phyloP scores from a whole-genome alignment of 345 rosid genomes.

The Limnanthes douglasii region DNA sequence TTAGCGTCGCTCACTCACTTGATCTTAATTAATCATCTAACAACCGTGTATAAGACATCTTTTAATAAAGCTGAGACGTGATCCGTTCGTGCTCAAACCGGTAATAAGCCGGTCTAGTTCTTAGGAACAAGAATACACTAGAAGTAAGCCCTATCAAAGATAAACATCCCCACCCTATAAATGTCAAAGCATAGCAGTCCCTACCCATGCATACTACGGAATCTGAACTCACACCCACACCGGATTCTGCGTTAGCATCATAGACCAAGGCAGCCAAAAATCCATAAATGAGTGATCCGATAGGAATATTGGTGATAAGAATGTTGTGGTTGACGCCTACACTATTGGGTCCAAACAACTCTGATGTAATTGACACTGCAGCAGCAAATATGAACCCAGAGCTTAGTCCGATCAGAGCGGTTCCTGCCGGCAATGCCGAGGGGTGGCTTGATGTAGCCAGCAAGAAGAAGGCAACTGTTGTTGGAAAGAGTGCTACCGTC shows the following conservation, averaged over 20 bases:
- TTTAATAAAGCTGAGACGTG: conserved; percentile 10
- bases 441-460: conserved; percentile 36
- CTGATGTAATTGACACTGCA: conserved; percentile 86
- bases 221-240: conserved; percentile 2
- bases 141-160: conserved; percentile 54
- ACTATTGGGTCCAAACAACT: conserved; percentile 84
- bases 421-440: conserved; percentile 38
- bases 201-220: conserved; percentile 63
- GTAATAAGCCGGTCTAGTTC: conserved; percentile 75
- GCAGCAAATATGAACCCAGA: conserved; percentile 95
- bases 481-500: conserved; percentile 62
- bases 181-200: conserved; percentile 63
- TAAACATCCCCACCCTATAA: conserved; percentile 83
- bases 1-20: not conserved
- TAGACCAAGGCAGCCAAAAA: conserved; percentile 71
- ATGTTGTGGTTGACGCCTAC: conserved; percentile 93
- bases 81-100: conserved; percentile 52
- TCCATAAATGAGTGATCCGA: conserved; percentile 81
- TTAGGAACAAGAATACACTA: conserved; percentile 53
- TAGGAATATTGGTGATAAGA: conserved; percentile 78
- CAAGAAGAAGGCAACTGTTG: conserved; percentile 69
- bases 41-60: not conserved
- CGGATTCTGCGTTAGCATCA: conserved; percentile 29
- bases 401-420: conserved; percentile 66
- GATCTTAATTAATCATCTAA: conserved; percentile 6